Evolutionary conservation across 2,329 filamentous ascomycete species (phyloP).

Genomic region (Diplocarpon rosae): DNA sequence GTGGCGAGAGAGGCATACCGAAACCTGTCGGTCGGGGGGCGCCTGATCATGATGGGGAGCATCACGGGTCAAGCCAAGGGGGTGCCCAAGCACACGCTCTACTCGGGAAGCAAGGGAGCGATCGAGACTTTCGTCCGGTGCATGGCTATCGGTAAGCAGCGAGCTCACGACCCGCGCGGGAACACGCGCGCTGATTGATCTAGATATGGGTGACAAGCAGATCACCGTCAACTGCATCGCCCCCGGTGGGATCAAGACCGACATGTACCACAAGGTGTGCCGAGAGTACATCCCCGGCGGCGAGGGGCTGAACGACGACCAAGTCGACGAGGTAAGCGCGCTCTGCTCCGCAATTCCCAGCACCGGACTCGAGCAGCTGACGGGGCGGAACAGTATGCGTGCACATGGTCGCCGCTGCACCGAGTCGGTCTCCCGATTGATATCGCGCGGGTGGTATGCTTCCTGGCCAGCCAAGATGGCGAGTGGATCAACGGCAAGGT

Average conservation of each 20-base stretch:
- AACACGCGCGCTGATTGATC: no score
- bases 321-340: slow-evolving; percentile 39
- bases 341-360: not conserved
- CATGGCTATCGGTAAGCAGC: slow-evolving; percentile 51
- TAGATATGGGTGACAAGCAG: slow-evolving; percentile 45
- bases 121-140: slow-evolving; percentile 68
- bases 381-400: slow-evolving; percentile 38
- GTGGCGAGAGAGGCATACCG: slow-evolving; percentile 66
- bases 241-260: slow-evolving; percentile 55
- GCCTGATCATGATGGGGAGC: slow-evolving; percentile 64
- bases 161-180: slow-evolving; percentile 27
- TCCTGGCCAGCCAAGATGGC: slow-evolving; percentile 13
- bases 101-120: slow-evolving; percentile 65
- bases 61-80: slow-evolving; percentile 58
- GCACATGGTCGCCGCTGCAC: slow-evolving; percentile 52
- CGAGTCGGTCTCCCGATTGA: slow-evolving; percentile 58
- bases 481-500: slow-evolving; percentile 16
- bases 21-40: slow-evolving; percentile 56
- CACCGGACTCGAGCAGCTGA: not conserved
- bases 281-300: slow-evolving; percentile 51
- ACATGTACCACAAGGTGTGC: slow-evolving; percentile 59
- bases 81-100: slow-evolving; percentile 61
- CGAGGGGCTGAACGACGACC: slow-evolving; percentile 42
- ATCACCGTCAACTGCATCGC: slow-evolving; percentile 61
- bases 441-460: slow-evolving; percentile 33